A percentile compares a stretch with the other conserved stretches of the same genome.
Conservation (phyloP, 768 basidiomycete genomes). For the Rhizopogon vulgaris region DNA sequence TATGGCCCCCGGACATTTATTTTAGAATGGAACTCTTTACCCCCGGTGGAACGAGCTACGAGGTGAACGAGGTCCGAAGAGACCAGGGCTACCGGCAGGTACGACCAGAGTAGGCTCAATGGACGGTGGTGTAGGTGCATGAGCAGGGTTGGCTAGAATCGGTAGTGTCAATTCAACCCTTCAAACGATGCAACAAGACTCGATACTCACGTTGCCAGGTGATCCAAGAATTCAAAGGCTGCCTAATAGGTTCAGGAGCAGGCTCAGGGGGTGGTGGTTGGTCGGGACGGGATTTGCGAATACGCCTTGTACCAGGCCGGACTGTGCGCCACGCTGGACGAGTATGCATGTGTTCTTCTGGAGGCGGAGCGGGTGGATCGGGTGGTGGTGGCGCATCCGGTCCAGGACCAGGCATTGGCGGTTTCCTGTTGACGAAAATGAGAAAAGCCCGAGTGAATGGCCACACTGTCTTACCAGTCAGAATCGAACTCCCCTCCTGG, state of each 20-base stretch:
- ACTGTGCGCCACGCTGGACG: constrained; percentile 63
- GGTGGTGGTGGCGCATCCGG: constrained; percentile 40
- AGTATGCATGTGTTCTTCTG: constrained; percentile 36
- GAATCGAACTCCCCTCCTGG: constrained; percentile 84
- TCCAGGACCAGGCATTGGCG: constrained; percentile 33
- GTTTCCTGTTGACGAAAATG: constrained; percentile 32
- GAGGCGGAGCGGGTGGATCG: constrained; percentile 35
- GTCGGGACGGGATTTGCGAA: constrained; percentile 37
- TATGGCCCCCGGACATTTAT: background rate
- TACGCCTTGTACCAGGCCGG: constrained; percentile 29
- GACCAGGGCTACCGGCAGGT: constrained; percentile 55
- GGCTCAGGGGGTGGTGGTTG: constrained; percentile 29
- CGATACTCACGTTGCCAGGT: constrained; percentile 59
- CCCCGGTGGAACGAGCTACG: constrained; percentile 27
- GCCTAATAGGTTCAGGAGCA: constrained; percentile 31
- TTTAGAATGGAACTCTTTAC: background rate
- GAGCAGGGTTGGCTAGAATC: constrained; percentile 50
- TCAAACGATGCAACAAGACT: constrained; percentile 1
- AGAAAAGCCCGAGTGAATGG: constrained; percentile 3
- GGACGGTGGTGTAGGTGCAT: constrained; percentile 56
- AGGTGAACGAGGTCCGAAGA: constrained; percentile 78
- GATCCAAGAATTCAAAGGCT: constrained; percentile 48
- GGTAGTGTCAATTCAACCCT: background rate
- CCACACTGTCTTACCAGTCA: constrained; percentile 51
- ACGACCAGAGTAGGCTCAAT: constrained; percentile 55